Evolutionary conservation across 108 stramenopile genomes (phyloP).

Genomic region (Cyclostephanos tholiformis): DNA sequence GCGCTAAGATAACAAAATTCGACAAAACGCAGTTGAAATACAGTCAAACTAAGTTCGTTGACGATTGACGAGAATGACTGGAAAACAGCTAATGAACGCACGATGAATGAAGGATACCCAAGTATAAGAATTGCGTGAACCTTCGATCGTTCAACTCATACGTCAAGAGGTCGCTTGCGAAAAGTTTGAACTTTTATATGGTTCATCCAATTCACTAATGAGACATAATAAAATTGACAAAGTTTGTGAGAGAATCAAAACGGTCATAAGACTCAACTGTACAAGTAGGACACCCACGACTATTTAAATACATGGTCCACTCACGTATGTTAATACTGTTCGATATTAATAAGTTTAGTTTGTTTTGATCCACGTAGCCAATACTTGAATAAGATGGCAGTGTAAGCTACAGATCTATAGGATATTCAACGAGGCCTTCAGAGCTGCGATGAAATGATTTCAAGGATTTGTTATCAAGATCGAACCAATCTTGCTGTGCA

Average conservation of each 20-base stretch:
- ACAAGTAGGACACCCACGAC: background rate
- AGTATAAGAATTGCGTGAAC: background rate
- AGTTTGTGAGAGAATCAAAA: background rate
- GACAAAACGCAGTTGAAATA: slow-evolving; percentile 89
- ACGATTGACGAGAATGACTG: slow-evolving; percentile 44
- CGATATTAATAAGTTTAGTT: background rate
- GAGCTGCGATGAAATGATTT: background rate
- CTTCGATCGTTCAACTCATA: background rate
- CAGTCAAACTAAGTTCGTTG: slow-evolving; percentile 67
- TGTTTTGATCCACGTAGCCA: background rate
- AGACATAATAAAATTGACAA: background rate
- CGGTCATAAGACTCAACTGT: background rate
- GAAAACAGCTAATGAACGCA: no score
- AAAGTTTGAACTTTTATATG: no score
- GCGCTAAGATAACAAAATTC: slow-evolving; percentile 82
- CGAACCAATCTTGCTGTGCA: no score
- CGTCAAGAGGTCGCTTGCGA: background rate
- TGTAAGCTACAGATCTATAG: background rate
- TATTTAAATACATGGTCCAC: no score
- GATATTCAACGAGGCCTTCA: background rate
- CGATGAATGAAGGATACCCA: background rate
- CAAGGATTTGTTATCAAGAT: no score
- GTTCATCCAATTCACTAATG: no score
- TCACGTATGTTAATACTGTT: background rate
- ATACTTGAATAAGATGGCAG: background rate